phyloP scores from a whole-genome alignment of 441 rosid species.

The Corymbia citriodora region DNA sequence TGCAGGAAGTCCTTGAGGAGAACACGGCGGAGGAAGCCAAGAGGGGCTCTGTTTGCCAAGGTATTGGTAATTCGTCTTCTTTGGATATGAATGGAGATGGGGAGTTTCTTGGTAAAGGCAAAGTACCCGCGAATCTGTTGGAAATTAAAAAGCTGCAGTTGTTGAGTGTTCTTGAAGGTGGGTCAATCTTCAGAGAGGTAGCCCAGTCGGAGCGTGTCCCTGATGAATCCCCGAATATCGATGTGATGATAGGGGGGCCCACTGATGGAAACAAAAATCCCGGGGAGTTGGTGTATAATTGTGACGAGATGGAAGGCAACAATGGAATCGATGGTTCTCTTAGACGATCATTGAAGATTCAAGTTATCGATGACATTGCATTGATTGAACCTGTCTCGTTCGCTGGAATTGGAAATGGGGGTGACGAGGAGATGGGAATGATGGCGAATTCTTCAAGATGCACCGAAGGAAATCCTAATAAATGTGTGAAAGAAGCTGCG shows the following conservation, averaged over 20 bases:
- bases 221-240: neutral
- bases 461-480: constrained; percentile 20
- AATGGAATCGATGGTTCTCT: constrained; percentile 25
- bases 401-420: constrained; percentile 21
- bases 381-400: constrained; percentile 41
- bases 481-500: constrained; percentile 25
- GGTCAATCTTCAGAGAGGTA: constrained; percentile 26
- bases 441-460: constrained; percentile 5
- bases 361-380: constrained; percentile 66
- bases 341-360: constrained; percentile 38
- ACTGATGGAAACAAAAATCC: constrained; percentile 5
- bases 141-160: constrained; percentile 53
- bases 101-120: neutral
- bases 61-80: neutral
- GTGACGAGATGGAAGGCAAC: constrained; percentile 14
- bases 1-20: neutral
- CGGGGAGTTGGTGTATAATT: constrained; percentile 1
- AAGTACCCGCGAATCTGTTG: constrained; percentile 13
- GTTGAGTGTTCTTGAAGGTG: constrained; percentile 47
- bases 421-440: constrained; percentile 18
- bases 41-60: neutral
- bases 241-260: neutral
- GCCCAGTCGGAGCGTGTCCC: neutral
- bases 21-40: neutral
- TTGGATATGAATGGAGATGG: neutral